A percentile compares a stretch with the other conserved stretches of the same genome.
Conservation (phyloP, 1,284 basidiomycete species). For the Moniliella sp. region DNA sequence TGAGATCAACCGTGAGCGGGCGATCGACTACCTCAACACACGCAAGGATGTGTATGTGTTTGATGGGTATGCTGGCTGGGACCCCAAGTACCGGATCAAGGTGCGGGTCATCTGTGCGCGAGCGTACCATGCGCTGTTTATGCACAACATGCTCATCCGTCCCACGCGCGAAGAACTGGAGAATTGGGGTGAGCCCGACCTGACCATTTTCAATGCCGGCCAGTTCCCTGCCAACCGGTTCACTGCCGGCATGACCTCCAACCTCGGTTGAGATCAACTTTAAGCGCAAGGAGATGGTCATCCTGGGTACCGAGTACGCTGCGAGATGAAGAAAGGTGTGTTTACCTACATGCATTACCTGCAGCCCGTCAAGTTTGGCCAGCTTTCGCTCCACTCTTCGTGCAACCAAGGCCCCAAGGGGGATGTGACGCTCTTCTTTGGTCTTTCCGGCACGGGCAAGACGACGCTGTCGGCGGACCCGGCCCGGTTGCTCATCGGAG, state of each 20-base stretch:
- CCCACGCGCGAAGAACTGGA: slow-evolving; percentile 83
- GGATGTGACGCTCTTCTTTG: slow-evolving; percentile 96
- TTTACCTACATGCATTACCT: slow-evolving; percentile 99
- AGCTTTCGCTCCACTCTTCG: slow-evolving; percentile 90
- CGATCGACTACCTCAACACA: slow-evolving; percentile 97
- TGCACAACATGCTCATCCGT: slow-evolving; percentile 84
- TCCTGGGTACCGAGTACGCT: slow-evolving; percentile 96
- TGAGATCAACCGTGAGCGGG: slow-evolving; percentile 97
- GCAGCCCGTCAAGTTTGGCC: slow-evolving; percentile 93
- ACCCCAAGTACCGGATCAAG: slow-evolving; percentile 98
- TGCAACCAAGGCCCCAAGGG: slow-evolving; percentile 79
- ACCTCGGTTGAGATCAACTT: slow-evolving; percentile 99
- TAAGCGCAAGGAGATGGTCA: slow-evolving; percentile 99
- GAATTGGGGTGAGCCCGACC: slow-evolving; percentile 91
- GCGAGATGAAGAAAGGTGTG: slow-evolving; percentile 99
- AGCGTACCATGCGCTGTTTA: slow-evolving; percentile 97
- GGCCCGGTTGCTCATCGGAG: slow-evolving; percentile 25
- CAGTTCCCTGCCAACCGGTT: slow-evolving; percentile 99
- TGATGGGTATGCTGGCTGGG: slow-evolving; percentile 91
- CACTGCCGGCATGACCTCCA: slow-evolving; percentile 98
- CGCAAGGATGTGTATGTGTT: slow-evolving; percentile 92
- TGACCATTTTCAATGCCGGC: slow-evolving; percentile 99
- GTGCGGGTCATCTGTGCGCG: slow-evolving; percentile 95
- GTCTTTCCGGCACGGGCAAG: slow-evolving; percentile 93
- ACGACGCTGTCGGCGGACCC: slow-evolving; percentile 37